Percentiles rank a stretch among this genome's conserved stretches.
phyloP scores from a whole-genome alignment of 306 rosid species.

The Cercis canadensis region DNA sequence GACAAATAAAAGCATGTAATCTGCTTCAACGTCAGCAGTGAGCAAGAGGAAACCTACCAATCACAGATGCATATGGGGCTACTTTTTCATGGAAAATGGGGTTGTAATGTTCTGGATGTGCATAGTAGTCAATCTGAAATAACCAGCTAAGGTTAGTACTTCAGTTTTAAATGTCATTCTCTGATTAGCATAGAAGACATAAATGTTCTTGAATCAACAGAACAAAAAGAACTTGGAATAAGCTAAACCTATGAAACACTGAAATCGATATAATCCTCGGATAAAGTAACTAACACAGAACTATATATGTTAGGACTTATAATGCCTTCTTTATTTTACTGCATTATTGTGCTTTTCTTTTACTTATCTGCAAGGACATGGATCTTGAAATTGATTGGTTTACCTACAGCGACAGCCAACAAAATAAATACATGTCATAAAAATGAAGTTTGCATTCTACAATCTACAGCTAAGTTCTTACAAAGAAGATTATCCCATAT shows the following conservation, averaged over 20 bases:
- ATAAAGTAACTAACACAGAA: too few relatives aligned
- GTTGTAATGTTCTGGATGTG: conserved; percentile 89
- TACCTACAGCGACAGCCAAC: background rate
- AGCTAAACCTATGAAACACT: background rate
- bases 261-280: too few relatives aligned
- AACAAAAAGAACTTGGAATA: background rate
- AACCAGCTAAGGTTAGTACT: conserved; percentile 33
- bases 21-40: conserved; percentile 26
- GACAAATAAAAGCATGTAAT: conserved; percentile 28
- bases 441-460: too few relatives aligned
- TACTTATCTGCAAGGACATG: too few relatives aligned
- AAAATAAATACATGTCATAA: background rate
- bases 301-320: too few relatives aligned
- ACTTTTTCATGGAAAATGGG: conserved; percentile 81
- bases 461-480: too few relatives aligned
- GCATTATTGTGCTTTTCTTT: background rate
- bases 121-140: conserved; percentile 89
- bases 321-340: too few relatives aligned
- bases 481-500: too few relatives aligned
- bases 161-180: conserved; percentile 12
- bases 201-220: background rate
- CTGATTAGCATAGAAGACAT: conserved; percentile 15
- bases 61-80: conserved; percentile 84
- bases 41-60: conserved; percentile 62
- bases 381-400: too few relatives aligned